Conservation (phyloP, 371 early-diverging fungal species). For the Lichtheimia ramosa region DNA sequence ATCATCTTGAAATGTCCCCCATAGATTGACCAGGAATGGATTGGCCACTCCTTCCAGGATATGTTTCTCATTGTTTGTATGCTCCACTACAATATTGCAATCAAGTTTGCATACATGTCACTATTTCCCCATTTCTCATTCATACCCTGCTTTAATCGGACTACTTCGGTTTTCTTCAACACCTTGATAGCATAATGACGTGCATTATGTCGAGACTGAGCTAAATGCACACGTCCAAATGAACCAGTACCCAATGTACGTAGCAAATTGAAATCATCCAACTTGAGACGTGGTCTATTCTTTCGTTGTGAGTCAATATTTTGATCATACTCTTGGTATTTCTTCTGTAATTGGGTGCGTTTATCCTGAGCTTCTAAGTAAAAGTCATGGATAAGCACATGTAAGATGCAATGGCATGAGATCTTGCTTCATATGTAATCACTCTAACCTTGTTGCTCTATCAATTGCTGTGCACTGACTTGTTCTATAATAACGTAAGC, state of each 20-base stretch:
- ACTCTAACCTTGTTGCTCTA: too few species aligned
- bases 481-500: too few species aligned
- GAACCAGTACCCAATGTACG: slow-evolving; percentile 71
- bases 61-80: slow-evolving; percentile 86
- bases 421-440: too few species aligned
- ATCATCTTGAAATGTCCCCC: slow-evolving; percentile 47
- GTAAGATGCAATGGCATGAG: too few species aligned
- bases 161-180: slow-evolving; percentile 89
- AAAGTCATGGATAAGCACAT: too few species aligned
- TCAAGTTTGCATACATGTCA: background rate
- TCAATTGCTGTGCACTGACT: too few species aligned
- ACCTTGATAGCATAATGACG: slow-evolving; percentile 87
- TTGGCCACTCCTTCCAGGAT: slow-evolving; percentile 81
- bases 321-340: background rate
- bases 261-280: slow-evolving; percentile 31
- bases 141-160: slow-evolving; percentile 82
- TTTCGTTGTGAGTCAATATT: background rate
- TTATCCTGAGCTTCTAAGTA: background rate
- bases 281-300: background rate
- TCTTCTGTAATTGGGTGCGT: background rate
- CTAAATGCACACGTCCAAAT: slow-evolving; percentile 69
- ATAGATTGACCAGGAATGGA: slow-evolving; percentile 91
- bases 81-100: slow-evolving; percentile 50
- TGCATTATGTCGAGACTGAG: slow-evolving; percentile 45
- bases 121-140: background rate